Evolutionary conservation across 306 rosid species (phyloP), one percentile per base, ranked within the genome.

Genomic region (Begonia loranthoides): DNA sequence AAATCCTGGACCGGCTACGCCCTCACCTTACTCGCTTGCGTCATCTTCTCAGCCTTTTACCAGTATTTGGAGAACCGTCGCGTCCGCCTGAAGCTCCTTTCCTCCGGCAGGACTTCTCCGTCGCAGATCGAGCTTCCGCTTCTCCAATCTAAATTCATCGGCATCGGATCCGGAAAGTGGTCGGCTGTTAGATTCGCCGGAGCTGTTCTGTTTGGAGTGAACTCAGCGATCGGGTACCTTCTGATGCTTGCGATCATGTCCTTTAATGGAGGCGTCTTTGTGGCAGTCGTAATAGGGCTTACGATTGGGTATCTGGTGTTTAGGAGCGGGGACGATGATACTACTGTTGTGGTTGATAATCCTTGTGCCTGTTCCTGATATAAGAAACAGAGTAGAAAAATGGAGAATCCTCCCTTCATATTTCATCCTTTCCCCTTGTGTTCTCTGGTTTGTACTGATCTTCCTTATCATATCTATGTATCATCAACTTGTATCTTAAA

Each of bases 211-310:
- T 86, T 78, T 15, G 95, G 79, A 21, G 47, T 90, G 24, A 86
- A 77, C 41, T 70, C 97, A 39, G 87, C 82, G 77, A 76, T 90
- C 63, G 97, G 97, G 10, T 90, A 90, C 66, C 22, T 85, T 56
- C 61, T 90, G 63, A 90, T 90, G 97, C 60, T 90, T 56, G 77
- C 97, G 17, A 60, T 85, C 41, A 90, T 90, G 97, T 90, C 97
- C 4, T 90, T 66, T 51, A 90, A 90, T 60, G 95, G 92, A 3
- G 97, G 97, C 12, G 94, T 85, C 7, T 82, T 90, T 45, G 56
- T 85, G 14, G 94, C 94, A 1, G 41, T 85, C 24, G 90, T 76
- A 1, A 34, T 82, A 41, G 97, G 97, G 54, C 87, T 90, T 2
- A 67, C 83, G 34, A 16, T 74, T 17, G 99, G 99, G n/a, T 81